Conservation (phyloP, 1,284 basidiomycete genomes). For the Ustilago loliicola region DNA sequence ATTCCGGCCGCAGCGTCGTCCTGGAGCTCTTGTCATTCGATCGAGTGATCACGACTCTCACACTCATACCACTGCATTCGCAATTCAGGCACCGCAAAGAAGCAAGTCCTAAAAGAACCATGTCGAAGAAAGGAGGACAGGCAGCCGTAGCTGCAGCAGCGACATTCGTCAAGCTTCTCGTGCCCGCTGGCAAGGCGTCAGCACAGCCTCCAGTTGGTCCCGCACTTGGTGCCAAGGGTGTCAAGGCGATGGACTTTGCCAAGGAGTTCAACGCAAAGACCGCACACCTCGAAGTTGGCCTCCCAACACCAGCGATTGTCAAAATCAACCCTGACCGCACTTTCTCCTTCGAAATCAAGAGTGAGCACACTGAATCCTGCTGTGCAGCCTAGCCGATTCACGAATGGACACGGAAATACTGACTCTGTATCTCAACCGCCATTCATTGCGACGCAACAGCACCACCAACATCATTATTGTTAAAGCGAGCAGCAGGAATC, state of each 20-base stretch:
- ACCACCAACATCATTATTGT: slow-evolving; percentile 87
- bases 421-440: background rate
- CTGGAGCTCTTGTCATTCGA: background rate
- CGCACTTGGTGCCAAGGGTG: slow-evolving; percentile 95
- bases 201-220: slow-evolving; percentile 97
- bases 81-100: background rate
- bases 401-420: background rate
- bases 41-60: background rate
- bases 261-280: slow-evolving; percentile 79
- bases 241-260: slow-evolving; percentile 99
- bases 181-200: slow-evolving; percentile 93
- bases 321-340: slow-evolving; percentile 93
- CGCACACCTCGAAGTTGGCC: slow-evolving; percentile 87
- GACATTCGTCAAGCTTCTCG: slow-evolving; percentile 77
- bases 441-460: slow-evolving; percentile 72
- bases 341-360: slow-evolving; percentile 80
- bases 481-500: slow-evolving; percentile 91
- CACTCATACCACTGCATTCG: no score
- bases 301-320: slow-evolving; percentile 90
- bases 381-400: background rate
- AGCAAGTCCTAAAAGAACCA: slow-evolving; percentile 18
- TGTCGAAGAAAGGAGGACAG: slow-evolving; percentile 67
- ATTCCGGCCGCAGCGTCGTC: background rate
- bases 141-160: slow-evolving; percentile 53
- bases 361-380: slow-evolving; percentile 33